These are phyloP conservation scores for Spencermartinsiella ligniputridi DNA, from an alignment of 1,139 yeast genomes.

Conservation along the genomic window DNA sequence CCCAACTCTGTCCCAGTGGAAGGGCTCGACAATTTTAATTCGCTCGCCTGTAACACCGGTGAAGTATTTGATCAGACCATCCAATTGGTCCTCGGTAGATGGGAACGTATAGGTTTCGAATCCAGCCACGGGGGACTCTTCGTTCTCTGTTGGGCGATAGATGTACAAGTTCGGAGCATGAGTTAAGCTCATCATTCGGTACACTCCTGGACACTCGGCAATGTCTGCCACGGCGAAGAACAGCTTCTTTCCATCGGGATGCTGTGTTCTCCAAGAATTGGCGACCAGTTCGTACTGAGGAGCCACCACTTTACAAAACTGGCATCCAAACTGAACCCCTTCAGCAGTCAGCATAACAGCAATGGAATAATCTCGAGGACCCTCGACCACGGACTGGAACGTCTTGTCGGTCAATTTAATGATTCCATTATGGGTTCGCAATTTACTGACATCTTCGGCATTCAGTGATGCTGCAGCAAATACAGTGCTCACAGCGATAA, in stretches of 20 bases:
- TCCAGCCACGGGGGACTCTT: slow-evolving; percentile 34
- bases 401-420: slow-evolving; percentile 58
- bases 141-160: slow-evolving; percentile 52
- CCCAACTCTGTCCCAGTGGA: slow-evolving; percentile 47
- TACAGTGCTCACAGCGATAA: background rate
- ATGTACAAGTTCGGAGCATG: slow-evolving; percentile 77
- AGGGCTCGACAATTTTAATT: slow-evolving; percentile 52
- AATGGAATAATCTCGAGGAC: slow-evolving; percentile 67
- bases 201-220: slow-evolving; percentile 46
- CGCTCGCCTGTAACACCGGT: slow-evolving; percentile 40
- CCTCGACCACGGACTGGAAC: slow-evolving; percentile 53
- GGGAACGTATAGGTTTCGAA: slow-evolving; percentile 45
- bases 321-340: slow-evolving; percentile 69
- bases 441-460: background rate
- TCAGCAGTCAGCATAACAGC: slow-evolving; percentile 70
- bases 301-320: slow-evolving; percentile 63
- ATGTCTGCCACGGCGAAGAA: slow-evolving; percentile 77
- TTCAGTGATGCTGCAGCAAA: background rate
- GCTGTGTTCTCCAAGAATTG: slow-evolving; percentile 52
- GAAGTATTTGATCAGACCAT: slow-evolving; percentile 36
- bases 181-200: slow-evolving; percentile 53
- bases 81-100: slow-evolving; percentile 51
- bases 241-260: slow-evolving; percentile 46
- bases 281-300: slow-evolving; percentile 64
- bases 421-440: slow-evolving; percentile 29